Base-by-base conservation (phyloP, 2,329 filamentous ascomycete genomes). In the Endoconidiophora polonica region DNA sequence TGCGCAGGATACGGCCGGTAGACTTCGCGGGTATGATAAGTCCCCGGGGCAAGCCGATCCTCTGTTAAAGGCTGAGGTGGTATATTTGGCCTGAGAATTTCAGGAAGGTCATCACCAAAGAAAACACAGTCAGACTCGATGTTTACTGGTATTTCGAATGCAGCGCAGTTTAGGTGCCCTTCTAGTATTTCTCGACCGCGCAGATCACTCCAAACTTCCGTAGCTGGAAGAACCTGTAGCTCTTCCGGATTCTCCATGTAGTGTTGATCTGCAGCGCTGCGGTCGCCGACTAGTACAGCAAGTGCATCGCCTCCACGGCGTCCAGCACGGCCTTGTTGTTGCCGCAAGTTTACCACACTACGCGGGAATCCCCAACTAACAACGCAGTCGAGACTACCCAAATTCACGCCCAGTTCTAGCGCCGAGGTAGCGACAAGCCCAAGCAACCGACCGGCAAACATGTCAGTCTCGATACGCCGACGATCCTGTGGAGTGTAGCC, bases 161-260 rank as follows among this genome's bases (percentile, higher is more conserved):
- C 91, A 0, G 91, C 91, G 59, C 91, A 98, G 63, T 98, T 91
- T 5, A 98, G 72, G 59, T 98, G 91, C 0, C 88, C 90, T 68
- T 96, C 91, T 0, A 91, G 71, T 4, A 95, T 82, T 3, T 96
- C 76, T 68, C 94, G 79, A 57, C 95, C 96, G 43, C 81, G 73
- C n/a, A 98, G 68, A 60, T 98, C 91, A 3, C 96, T 83, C 59
- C 91, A 87, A 2, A 96, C 69, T 61, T 86, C 83, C 56, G 81
- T 84, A 56, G 95, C 94, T 0, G 88, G 87, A 58, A 86, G 86
- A 0, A 84, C 91, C 64, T 96, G 90, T 22, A 98, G 81, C 62
- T 94, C 86, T 54, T 91, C 82, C 0, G 91, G 91, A 56, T 96
- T 94, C 54, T 85, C 79, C 91, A 98, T 98, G 63, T 93, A 98